Evolutionary conservation across 176 grass and related monocot genomes (phyloP).

Genomic region (Paspalum notatum): DNA sequence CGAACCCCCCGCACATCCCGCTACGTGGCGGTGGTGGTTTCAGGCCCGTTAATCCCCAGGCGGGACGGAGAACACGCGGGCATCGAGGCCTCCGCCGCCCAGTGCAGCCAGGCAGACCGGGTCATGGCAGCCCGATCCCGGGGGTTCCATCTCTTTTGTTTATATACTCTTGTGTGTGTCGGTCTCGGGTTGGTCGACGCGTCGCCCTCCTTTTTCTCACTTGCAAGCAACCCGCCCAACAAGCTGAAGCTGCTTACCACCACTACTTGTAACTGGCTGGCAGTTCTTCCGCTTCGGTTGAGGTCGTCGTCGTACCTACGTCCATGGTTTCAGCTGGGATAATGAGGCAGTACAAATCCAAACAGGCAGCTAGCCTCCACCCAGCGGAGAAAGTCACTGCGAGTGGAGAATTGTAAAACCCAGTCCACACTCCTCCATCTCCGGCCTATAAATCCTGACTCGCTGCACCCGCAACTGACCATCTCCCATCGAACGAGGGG

Average conservation of each 20-base stretch:
- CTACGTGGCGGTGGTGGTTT: not conserved
- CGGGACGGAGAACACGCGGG: not conserved
- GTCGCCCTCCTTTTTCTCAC: constrained; percentile 29
- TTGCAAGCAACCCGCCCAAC: constrained; percentile 45
- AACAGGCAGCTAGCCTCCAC: too few relatives aligned
- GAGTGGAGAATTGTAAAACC: too few relatives aligned
- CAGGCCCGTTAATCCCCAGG: constrained; percentile 8
- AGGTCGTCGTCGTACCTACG: not conserved
- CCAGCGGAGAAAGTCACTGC: too few relatives aligned
- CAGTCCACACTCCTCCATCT: not conserved
- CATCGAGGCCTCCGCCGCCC: constrained; percentile 27
- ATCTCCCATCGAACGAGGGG: not conserved
- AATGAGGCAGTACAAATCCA: too few relatives aligned
- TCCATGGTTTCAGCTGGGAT: too few relatives aligned
- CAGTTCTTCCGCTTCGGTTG: not conserved
- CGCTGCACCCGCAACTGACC: not conserved
- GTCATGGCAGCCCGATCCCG: not conserved
- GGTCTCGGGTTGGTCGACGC: not conserved
- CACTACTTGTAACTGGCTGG: too few relatives aligned
- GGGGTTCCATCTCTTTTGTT: too few relatives aligned
- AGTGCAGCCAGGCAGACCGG: constrained; percentile 1
- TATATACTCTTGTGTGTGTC: not conserved
- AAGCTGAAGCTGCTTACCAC: too few relatives aligned
- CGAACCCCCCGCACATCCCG: not conserved
- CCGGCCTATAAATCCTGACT: constrained; percentile 42